Conservation (phyloP, 108 stramenopile genomes). For the Poteriospumella lacustris region DNA sequence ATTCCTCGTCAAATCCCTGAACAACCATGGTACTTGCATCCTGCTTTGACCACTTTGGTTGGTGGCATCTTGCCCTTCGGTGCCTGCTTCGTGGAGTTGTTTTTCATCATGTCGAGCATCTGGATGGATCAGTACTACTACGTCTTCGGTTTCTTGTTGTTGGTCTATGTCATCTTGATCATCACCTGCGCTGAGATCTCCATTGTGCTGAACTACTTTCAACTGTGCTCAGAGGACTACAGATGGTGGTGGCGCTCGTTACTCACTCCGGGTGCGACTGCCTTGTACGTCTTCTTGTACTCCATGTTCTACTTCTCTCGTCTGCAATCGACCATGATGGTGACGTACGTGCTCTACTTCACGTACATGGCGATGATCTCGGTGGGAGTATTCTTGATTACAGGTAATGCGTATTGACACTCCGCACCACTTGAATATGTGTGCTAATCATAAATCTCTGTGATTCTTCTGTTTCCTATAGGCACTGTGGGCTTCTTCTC, state of each 20-base stretch:
- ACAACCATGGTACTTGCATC: conserved; percentile 69
- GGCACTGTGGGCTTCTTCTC: conserved; percentile 73
- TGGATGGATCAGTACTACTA: conserved; percentile 98
- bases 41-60: conserved; percentile 66
- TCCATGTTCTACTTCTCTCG: conserved; percentile 88
- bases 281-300: conserved; percentile 89
- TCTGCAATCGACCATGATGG: conserved; percentile 72
- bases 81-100: conserved; percentile 95
- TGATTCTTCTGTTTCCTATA: background rate
- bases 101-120: conserved; percentile 95
- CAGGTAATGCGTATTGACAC: conserved; percentile 53
- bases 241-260: conserved; percentile 99
- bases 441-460: background rate
- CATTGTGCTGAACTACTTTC: conserved; percentile 94
- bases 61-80: conserved; percentile 97
- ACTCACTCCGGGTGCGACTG: conserved; percentile 82
- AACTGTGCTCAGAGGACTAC: conserved; percentile 97
- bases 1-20: conserved; percentile 71
- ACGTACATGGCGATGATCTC: conserved; percentile 91
- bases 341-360: conserved; percentile 94
- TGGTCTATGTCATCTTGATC: conserved; percentile 81
- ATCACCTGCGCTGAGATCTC: conserved; percentile 91
- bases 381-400: conserved; percentile 80
- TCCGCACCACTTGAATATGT: background rate
- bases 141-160: conserved; percentile 95